phyloP scores from a whole-genome alignment of 2,329 filamentous ascomycete genomes.

The Aspergillus spinulosporus region DNA sequence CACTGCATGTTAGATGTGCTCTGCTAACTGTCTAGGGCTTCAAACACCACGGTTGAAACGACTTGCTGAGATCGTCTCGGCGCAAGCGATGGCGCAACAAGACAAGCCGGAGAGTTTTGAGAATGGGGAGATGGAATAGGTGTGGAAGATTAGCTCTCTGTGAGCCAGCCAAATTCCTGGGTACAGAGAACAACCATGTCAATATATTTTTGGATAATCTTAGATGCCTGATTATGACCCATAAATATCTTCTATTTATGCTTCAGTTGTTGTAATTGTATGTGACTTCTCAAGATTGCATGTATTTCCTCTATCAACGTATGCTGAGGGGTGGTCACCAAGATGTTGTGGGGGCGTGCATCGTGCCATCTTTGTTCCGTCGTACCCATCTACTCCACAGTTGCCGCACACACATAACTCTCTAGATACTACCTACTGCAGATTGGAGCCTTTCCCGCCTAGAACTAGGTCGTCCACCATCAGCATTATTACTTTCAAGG shows the following conservation, averaged over 20 bases:
- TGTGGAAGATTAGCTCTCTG: neutral
- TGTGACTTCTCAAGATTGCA: neutral
- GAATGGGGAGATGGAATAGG: constrained; percentile 22
- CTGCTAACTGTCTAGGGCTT: constrained; percentile 65
- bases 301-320: no score
- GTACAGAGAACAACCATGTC: neutral
- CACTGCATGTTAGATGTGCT: neutral
- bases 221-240: neutral
- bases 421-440: no score
- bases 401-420: no score
- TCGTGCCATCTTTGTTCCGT: no score
- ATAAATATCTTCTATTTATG: neutral
- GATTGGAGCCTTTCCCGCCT: no score
- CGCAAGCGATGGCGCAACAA: constrained; percentile 93
- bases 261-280: neutral
- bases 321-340: no score
- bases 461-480: no score
- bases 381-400: no score
- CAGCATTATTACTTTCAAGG: no score
- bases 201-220: constrained; percentile 8
- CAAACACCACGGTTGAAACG: constrained; percentile 95
- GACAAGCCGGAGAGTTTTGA: constrained; percentile 67
- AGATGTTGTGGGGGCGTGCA: no score
- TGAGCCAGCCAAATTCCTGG: no score
- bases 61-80: constrained; percentile 95